Evolutionary conservation across 495 filamentous ascomycete genomes (phyloP).

Genomic region (Parathielavia appendiculata): DNA sequence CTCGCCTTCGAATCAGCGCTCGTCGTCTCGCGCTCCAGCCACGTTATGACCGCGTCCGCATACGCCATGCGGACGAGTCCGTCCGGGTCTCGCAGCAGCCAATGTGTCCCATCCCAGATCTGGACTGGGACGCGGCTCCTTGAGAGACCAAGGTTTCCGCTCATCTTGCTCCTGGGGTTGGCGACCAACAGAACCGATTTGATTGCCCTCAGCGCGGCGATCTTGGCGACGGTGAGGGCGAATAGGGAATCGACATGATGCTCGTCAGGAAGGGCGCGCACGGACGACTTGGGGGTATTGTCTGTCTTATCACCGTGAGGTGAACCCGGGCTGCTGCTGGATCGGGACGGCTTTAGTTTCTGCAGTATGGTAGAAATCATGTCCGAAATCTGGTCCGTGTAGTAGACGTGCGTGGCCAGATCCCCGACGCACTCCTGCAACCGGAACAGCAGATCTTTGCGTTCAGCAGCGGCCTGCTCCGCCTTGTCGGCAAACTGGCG

Average conservation of each 20-base stretch:
- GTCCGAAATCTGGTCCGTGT: slow-evolving; percentile 86
- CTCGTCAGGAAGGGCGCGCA: slow-evolving; percentile 32
- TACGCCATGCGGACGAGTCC: slow-evolving; percentile 75
- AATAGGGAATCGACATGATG: slow-evolving; percentile 58
- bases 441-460: slow-evolving; percentile 54
- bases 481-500: slow-evolving; percentile 27
- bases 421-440: slow-evolving; percentile 74
- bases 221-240: slow-evolving; percentile 64
- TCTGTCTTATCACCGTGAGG: slow-evolving; percentile 39
- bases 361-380: slow-evolving; percentile 77
- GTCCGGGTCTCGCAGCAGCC: slow-evolving; percentile 74
- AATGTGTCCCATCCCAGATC: slow-evolving; percentile 89
- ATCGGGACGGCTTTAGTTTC: slow-evolving; percentile 61
- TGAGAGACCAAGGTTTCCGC: slow-evolving; percentile 55
- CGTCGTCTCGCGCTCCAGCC: slow-evolving; percentile 75
- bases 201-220: slow-evolving; percentile 72
- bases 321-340: slow-evolving; percentile 38
- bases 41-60: slow-evolving; percentile 71
- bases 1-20: slow-evolving; percentile 57
- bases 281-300: slow-evolving; percentile 24
- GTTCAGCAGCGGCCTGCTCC: slow-evolving; percentile 27
- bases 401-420: slow-evolving; percentile 90
- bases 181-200: slow-evolving; percentile 75
- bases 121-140: slow-evolving; percentile 68
- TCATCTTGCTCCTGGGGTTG: slow-evolving; percentile 57